Conservation (phyloP, 1,284 basidiomycete genomes). For the Psilocybe mexicana region DNA sequence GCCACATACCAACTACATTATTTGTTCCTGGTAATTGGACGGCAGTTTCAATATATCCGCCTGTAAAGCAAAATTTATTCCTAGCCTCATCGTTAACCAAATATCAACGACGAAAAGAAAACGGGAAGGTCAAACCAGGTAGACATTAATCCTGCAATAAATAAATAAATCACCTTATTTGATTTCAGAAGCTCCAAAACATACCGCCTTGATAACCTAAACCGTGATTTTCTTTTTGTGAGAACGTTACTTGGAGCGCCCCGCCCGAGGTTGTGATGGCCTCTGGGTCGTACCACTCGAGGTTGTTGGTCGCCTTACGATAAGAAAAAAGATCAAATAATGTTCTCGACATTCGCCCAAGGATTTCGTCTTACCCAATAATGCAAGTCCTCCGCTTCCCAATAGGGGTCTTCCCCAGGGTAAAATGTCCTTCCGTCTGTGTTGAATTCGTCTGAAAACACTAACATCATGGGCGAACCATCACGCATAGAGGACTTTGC, state of each 20-base stretch:
- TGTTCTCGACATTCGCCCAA: background rate
- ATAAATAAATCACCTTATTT: background rate
- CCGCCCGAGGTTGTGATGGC: slow-evolving; percentile 77
- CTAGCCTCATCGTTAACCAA: slow-evolving; percentile 19
- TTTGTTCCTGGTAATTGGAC: slow-evolving; percentile 67
- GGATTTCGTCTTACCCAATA: slow-evolving; percentile 54
- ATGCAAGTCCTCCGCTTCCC: slow-evolving; percentile 72
- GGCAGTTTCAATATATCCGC: slow-evolving; percentile 56
- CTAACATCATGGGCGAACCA: slow-evolving; percentile 43
- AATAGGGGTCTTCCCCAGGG: slow-evolving; percentile 61
- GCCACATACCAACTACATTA: slow-evolving; percentile 63
- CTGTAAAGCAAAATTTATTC: slow-evolving; percentile 71
- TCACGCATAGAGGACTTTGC: slow-evolving; percentile 51
- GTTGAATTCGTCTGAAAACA: slow-evolving; percentile 83
- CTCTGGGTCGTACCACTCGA: slow-evolving; percentile 73
- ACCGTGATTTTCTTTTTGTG: slow-evolving; percentile 63
- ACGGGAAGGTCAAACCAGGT: slow-evolving; percentile 34
- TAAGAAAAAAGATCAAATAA: background rate
- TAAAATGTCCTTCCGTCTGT: slow-evolving; percentile 71
- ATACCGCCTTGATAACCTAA: slow-evolving; percentile 73
- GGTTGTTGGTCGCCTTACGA: slow-evolving; percentile 52
- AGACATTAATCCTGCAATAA: slow-evolving; percentile 45
- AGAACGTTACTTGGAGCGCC: slow-evolving; percentile 78
- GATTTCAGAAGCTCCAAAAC: background rate
- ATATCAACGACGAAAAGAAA: background rate